Conservation (phyloP, 352 stramenopile genomes). For the Globisporangium okanoganense region DNA sequence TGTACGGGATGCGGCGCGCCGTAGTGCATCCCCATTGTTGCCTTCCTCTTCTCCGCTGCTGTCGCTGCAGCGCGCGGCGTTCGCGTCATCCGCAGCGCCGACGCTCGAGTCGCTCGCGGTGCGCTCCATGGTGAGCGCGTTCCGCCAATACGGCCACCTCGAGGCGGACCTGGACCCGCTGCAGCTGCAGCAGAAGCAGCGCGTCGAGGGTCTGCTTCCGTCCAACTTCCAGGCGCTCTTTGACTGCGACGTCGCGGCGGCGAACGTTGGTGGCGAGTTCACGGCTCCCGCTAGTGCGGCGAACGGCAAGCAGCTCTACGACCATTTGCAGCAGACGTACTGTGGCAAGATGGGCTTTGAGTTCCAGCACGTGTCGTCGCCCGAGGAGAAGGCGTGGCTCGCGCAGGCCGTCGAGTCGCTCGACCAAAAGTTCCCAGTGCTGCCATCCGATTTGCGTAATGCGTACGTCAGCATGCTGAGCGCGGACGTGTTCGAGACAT, state of each 20-base stretch:
- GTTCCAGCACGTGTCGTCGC: slow-evolving; percentile 65
- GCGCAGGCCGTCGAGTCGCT: slow-evolving; percentile 49
- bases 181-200: slow-evolving; percentile 28
- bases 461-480: slow-evolving; percentile 76
- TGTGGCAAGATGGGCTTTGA: slow-evolving; percentile 81
- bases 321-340: slow-evolving; percentile 57
- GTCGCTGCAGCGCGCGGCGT: slow-evolving; percentile 9
- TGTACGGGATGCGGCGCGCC: slow-evolving; percentile 19
- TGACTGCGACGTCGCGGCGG: slow-evolving; percentile 11
- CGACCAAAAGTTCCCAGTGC: slow-evolving; percentile 37
- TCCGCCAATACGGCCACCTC: slow-evolving; percentile 73
- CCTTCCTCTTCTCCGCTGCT: not conserved
- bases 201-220: slow-evolving; percentile 31
- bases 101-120: slow-evolving; percentile 62
- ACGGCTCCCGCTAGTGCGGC: slow-evolving; percentile 14
- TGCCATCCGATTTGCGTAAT: slow-evolving; percentile 70
- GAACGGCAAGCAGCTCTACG: slow-evolving; percentile 51
- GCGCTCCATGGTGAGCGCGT: slow-evolving; percentile 63
- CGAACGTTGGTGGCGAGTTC: slow-evolving; percentile 21
- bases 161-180: slow-evolving; percentile 73
- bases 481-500: slow-evolving; percentile 81
- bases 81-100: slow-evolving; percentile 28
- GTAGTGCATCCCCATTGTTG: not conserved
- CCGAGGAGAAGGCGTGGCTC: slow-evolving; percentile 68
- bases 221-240: slow-evolving; percentile 59